Evolutionary conservation across 371 early-diverging fungal species (phyloP).

Genomic region (Lichtheimia corymbifera): DNA sequence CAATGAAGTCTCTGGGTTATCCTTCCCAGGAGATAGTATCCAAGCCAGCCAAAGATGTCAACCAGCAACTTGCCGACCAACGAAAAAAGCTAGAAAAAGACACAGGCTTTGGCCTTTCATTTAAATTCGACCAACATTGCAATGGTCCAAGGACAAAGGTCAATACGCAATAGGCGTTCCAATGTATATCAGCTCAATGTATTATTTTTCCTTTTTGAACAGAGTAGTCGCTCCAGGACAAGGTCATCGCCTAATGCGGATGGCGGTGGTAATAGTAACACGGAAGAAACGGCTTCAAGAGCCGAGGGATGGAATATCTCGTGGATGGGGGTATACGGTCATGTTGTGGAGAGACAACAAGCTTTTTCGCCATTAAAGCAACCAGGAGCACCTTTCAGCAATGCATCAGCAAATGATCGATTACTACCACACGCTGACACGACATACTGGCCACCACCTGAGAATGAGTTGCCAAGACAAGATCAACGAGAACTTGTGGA

Average conservation of each 20-base stretch:
- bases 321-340: conserved; percentile 13
- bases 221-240: background rate
- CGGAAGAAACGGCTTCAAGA: background rate
- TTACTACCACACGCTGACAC: background rate
- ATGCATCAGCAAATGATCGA: background rate
- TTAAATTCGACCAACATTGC: conserved; percentile 16
- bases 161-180: conserved; percentile 3
- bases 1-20: conserved; percentile 27
- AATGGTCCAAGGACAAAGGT: conserved; percentile 6
- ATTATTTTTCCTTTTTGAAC: background rate
- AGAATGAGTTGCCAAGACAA: conserved; percentile 5
- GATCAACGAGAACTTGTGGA: conserved; percentile 45
- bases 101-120: conserved; percentile 16
- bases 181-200: no score
- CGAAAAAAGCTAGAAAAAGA: conserved; percentile 12
- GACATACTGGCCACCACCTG: background rate
- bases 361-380: conserved; percentile 8
- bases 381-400: conserved; percentile 11
- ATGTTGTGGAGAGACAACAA: conserved; percentile 10
- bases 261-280: background rate
- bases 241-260: background rate
- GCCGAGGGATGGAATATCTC: conserved; percentile 8
- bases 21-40: conserved; percentile 21
- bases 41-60: conserved; percentile 12
- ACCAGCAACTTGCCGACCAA: conserved; percentile 15